Percentiles rank a stretch among this genome's conserved stretches.
These are phyloP conservation scores for Solanum rostratum DNA, from an alignment of 257 asterid genomes.

Conservation along the genomic window DNA sequence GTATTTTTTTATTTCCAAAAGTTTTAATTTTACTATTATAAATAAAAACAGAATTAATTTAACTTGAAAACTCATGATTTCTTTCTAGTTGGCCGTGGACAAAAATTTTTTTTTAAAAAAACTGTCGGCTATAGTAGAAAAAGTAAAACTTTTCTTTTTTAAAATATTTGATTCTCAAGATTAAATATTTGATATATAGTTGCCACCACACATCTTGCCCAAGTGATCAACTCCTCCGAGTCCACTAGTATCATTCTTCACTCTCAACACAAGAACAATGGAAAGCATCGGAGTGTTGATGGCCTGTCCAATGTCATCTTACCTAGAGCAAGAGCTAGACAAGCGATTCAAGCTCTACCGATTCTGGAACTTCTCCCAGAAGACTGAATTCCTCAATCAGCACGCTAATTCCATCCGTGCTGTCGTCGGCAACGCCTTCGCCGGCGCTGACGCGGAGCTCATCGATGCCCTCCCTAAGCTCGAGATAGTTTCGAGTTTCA, in stretches of 20 bases:
- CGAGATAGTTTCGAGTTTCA: constrained; percentile 58
- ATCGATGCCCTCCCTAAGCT: constrained; percentile 59
- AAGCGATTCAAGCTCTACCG: constrained; percentile 62
- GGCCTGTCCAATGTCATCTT: constrained; percentile 40
- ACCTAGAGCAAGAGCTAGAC: constrained; percentile 59
- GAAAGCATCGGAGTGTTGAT: constrained; percentile 53
- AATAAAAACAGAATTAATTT: too few species aligned
- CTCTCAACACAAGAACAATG: constrained; percentile 13
- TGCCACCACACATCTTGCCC: background rate
- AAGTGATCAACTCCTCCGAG: background rate
- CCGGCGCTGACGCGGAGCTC: constrained; percentile 43
- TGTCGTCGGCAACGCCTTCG: constrained; percentile 43
- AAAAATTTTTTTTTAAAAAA: too few species aligned
- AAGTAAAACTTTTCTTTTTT: too few species aligned
- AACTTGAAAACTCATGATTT: too few species aligned
- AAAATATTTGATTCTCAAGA: too few species aligned
- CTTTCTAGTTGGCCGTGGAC: too few species aligned
- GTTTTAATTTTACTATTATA: too few species aligned
- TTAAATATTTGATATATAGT: too few species aligned
- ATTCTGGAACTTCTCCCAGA: constrained; percentile 42
- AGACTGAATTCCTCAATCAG: constrained; percentile 30
- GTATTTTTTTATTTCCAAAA: too few species aligned
- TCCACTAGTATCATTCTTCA: background rate
- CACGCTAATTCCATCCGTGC: constrained; percentile 59
- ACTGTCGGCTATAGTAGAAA: too few species aligned